Base-by-base conservation (phyloP, 139 green algal species). In the Monoraphidium neglectum region DNA sequence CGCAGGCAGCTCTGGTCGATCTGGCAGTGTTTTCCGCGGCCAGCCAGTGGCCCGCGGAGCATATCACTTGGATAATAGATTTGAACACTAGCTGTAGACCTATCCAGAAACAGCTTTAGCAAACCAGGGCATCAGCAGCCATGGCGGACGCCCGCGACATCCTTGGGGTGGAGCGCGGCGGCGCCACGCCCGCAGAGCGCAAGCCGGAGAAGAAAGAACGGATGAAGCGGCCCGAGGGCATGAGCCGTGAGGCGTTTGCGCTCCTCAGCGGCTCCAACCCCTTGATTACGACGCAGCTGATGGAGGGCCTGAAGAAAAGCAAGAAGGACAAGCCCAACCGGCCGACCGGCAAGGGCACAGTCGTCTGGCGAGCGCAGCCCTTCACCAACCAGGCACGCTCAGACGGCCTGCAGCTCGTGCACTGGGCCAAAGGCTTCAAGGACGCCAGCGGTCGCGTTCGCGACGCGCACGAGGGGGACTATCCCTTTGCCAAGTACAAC, bases 121-220 rank as follows among this genome's bases (percentile, higher is more conserved):
- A n/a, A n/a, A n/a, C n/a, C n/a, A n/a, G n/a, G n/a, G n/a, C n/a
- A n/a, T n/a, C 32, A 69, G 62, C 36, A 16, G 75, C 15, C n/a
- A 97, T 96, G 92, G 84, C 83, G 1, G 93, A 97, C 72, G 84
- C 96, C 16, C 95, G 95, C 51, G 94, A 98, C 73, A 97, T 98
- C 47, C 83, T 98, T 21, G 94, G 94, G 6, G 78, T 98, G 51
- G 60, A 77, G 24, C 77, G 87, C 18, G 77, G 47, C 1, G n/a
- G 30, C 66, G 13, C 77, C 82, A 32, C 32, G 70, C 5, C 51
- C 8, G 21, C 47, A 4, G 68, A 76, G 46, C 56, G 64, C 6
- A 79, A 89, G 63, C 61, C 68, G 16, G 89, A 89, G 75, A 77
- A 84, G 57, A 8, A 8, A 8, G 76, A 90, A n/a, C 94, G 94